Percentiles rank a stretch among this genome's conserved stretches.
Conservation (phyloP, 1,139 yeast genomes). For the Geotrichum citri-aurantii region DNA sequence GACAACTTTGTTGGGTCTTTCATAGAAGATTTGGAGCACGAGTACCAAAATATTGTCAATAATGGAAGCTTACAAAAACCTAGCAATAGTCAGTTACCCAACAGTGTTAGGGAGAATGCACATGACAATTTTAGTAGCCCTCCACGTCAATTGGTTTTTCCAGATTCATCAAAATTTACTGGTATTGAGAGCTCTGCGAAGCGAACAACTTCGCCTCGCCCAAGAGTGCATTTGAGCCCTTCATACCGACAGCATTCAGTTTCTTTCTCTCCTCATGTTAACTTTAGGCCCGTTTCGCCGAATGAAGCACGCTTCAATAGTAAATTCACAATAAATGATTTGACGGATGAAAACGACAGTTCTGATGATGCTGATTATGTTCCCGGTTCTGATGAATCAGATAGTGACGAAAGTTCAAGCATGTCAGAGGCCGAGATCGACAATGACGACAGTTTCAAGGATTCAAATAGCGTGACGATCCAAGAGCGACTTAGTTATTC, state of each 20-base stretch:
- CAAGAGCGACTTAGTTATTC: slow-evolving; percentile 10
- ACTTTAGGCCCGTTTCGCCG: neutral
- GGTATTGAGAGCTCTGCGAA: neutral
- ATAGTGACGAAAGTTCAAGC: neutral
- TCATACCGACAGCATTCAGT: neutral
- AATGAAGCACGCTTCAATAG: neutral
- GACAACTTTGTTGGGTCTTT: slow-evolving; percentile 2
- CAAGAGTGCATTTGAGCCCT: neutral
- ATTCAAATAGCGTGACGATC: slow-evolving; percentile 2
- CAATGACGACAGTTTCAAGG: slow-evolving; percentile 3
- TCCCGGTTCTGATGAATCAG: neutral
- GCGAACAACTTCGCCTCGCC: neutral
- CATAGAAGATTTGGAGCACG: slow-evolving; percentile 10
- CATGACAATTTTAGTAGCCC: neutral
- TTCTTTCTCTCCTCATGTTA: neutral
- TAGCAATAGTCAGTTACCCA: neutral
- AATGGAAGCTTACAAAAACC: neutral
- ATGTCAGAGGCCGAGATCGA: neutral
- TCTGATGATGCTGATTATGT: slow-evolving; percentile 1
- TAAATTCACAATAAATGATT: slow-evolving; percentile 4
- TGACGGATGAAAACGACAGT: neutral
- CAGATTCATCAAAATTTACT: neutral
- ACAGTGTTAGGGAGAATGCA: neutral
- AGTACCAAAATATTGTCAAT: slow-evolving; percentile 12
- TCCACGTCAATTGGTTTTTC: neutral